phyloP scores from a whole-genome alignment of 2,329 filamentous ascomycete genomes.

The Lachnellula cervina region DNA sequence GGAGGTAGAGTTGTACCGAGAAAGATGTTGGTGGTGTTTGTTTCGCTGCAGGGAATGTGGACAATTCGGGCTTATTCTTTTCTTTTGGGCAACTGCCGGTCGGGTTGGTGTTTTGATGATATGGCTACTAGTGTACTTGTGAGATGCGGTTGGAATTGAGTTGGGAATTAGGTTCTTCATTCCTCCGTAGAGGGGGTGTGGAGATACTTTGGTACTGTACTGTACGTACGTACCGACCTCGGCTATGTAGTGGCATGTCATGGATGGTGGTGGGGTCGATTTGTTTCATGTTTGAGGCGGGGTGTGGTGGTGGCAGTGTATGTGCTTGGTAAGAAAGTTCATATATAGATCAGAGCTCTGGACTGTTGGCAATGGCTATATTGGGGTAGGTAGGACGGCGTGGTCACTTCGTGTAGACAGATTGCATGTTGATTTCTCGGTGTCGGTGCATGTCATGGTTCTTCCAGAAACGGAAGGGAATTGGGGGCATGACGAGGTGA shows the following conservation, averaged over 20 bases:
- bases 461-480: not conserved
- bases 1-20: not conserved
- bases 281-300: slow-evolving; percentile 1
- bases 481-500: too few species aligned
- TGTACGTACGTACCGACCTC: not conserved
- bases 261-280: slow-evolving; percentile 1
- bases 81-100: not conserved
- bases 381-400: not conserved
- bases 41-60: not conserved
- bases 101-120: too few species aligned
- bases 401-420: not conserved
- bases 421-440: too few species aligned
- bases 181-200: not conserved
- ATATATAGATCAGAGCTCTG: not conserved
- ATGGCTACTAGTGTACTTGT: not conserved
- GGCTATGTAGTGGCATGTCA: not conserved
- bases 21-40: slow-evolving; percentile 6
- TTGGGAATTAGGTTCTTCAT: not conserved
- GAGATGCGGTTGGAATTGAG: slow-evolving; percentile 1
- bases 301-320: not conserved
- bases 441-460: not conserved
- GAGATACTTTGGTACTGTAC: not conserved
- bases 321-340: not conserved
- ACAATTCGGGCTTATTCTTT: not conserved
- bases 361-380: not conserved